Percentiles rank a stretch among this genome's conserved stretches.
Evolutionary conservation across 768 basidiomycete species (phyloP).

Genomic region (Pleurotus ostreatus): DNA sequence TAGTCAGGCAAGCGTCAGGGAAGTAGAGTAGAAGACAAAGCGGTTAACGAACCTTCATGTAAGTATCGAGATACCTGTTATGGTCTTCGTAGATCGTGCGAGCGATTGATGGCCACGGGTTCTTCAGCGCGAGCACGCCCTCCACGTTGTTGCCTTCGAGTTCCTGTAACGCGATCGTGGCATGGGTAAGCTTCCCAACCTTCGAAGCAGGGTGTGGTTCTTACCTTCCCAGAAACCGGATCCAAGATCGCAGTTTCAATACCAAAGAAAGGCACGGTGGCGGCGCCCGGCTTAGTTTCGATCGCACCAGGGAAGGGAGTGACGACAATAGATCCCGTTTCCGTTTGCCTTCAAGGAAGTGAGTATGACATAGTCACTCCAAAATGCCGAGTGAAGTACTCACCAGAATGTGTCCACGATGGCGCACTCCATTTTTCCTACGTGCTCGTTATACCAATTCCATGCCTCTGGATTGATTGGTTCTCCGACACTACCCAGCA

Average conservation of each 20-base stretch:
- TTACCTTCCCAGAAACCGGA: conserved; percentile 65
- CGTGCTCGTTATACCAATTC: conserved; percentile 98
- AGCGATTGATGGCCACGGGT: conserved; percentile 95
- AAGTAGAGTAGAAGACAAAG: neutral
- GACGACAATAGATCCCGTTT: conserved; percentile 94
- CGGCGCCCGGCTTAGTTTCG: conserved; percentile 92
- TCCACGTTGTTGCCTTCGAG: conserved; percentile 81
- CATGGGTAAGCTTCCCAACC: neutral
- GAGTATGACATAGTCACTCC: neutral
- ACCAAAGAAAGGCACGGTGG: conserved; percentile 98
- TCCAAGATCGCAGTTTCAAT: conserved; percentile 88
- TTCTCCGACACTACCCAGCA: conserved; percentile 92
- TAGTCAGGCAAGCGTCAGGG: neutral
- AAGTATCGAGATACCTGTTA: conserved; percentile 62
- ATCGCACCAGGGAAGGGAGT: conserved; percentile 96
- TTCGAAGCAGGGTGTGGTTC: conserved; percentile 8
- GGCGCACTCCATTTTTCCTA: conserved; percentile 83
- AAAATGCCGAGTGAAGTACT: conserved; percentile 12
- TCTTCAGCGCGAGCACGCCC: conserved; percentile 82
- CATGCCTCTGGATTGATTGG: conserved; percentile 99
- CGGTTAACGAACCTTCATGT: conserved; percentile 34
- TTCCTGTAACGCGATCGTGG: conserved; percentile 30
- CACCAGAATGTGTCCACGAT: conserved; percentile 92
- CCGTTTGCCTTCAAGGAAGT: conserved; percentile 73
- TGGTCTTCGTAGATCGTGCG: conserved; percentile 92